These are phyloP conservation scores for Fusarium sarcochroum DNA, from an alignment of 2,329 filamentous ascomycete genomes.

Conservation along the genomic window DNA sequence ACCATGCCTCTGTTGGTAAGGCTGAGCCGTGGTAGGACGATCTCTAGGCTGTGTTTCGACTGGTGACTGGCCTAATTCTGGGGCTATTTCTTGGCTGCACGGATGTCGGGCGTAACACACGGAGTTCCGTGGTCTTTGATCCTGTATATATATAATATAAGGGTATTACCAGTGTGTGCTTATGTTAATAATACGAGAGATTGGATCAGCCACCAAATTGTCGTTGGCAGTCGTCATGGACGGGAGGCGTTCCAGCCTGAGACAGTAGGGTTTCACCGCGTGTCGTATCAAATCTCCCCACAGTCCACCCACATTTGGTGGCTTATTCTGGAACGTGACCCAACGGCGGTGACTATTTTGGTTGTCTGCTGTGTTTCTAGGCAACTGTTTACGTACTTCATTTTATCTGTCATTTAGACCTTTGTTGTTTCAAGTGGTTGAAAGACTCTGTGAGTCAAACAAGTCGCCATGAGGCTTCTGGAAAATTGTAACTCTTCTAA, in stretches of 20 bases:
- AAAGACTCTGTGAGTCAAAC: no score
- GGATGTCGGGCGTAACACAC: neutral
- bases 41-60: slow-evolving; percentile 13
- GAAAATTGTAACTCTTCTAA: no score
- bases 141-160: no score
- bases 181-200: neutral
- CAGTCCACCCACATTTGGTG: slow-evolving; percentile 19
- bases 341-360: slow-evolving; percentile 22
- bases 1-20: slow-evolving; percentile 45
- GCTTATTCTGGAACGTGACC: slow-evolving; percentile 28
- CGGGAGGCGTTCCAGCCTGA: slow-evolving; percentile 15
- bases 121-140: neutral
- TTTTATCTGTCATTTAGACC: neutral
- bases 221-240: slow-evolving; percentile 7
- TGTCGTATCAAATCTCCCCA: slow-evolving; percentile 18
- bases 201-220: slow-evolving; percentile 5
- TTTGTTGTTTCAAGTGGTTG: neutral
- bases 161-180: no score
- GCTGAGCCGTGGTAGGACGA: slow-evolving; percentile 26
- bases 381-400: slow-evolving; percentile 7
- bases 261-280: slow-evolving; percentile 20
- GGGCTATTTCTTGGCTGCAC: slow-evolving; percentile 15
- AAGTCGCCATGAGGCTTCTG: no score
- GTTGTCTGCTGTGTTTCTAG: slow-evolving; percentile 2
- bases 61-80: slow-evolving; percentile 7